These are phyloP conservation scores for Gossypioides kirkii DNA, from an alignment of 345 rosid species.

Conservation along the genomic window DNA sequence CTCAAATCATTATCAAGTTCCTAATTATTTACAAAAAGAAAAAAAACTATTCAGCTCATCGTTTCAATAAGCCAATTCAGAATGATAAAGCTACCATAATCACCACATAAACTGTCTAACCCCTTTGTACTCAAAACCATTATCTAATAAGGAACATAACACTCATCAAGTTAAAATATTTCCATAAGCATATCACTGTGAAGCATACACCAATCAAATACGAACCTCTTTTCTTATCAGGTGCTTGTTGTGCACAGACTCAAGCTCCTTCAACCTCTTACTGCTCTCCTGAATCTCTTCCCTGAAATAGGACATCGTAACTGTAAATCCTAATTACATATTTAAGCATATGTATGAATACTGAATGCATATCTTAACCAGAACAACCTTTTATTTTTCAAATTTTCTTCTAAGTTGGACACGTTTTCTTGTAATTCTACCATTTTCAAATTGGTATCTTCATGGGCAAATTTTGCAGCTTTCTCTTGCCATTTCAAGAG, in stretches of 20 bases:
- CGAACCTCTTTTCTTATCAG: conserved; percentile 81
- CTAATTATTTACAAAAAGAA: conserved; percentile 36
- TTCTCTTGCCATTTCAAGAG: conserved; percentile 92
- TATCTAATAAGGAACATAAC: background rate
- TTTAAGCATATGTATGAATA: background rate
- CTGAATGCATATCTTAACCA: conserved; percentile 10
- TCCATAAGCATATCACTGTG: conserved; percentile 4
- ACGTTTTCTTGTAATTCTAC: conserved; percentile 47
- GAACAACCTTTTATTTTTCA: conserved; percentile 60
- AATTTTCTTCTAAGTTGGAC: conserved; percentile 57
- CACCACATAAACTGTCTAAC: background rate
- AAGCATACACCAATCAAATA: conserved; percentile 17
- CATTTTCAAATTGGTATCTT: conserved; percentile 59
- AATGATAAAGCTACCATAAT: background rate
- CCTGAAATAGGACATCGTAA: conserved; percentile 32
- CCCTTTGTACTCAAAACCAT: background rate
- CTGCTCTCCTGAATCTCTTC: conserved; percentile 66
- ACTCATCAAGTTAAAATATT: conserved; percentile 6
- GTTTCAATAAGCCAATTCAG: background rate
- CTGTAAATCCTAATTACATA: background rate
- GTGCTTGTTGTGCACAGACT: conserved; percentile 64
- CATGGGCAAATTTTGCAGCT: conserved; percentile 73
- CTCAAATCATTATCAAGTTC: conserved; percentile 66
- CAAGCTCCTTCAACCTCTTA: conserved; percentile 65
- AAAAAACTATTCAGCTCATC: conserved; percentile 3